Base-by-base conservation (phyloP, 2,329 filamentous ascomycete genomes). In the Cryphonectria nitschkei region DNA sequence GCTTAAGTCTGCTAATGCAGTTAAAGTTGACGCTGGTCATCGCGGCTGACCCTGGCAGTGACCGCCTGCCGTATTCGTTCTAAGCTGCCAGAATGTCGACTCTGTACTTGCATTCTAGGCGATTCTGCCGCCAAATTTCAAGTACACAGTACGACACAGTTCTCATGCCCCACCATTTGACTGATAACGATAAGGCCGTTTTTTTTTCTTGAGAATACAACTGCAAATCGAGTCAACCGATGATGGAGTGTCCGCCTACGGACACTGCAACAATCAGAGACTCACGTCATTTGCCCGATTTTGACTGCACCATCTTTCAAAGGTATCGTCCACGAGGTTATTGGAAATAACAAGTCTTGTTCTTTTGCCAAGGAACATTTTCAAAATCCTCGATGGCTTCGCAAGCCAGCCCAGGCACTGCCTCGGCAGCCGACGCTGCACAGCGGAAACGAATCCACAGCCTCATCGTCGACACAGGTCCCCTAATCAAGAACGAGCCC, bases 401-500 rank as follows among this genome's bases (percentile, higher is more conserved):
- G 2, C 34, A 67, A 41, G 37, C 22, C 50, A 50, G 22, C 37
- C 50, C 52, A 29, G 46, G 22, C 16, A 9, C 54, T n/a, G 52
- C 58, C 19, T 43, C 58, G 29, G 67, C 58, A 13, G 41, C n/a
- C 60, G 19, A 52, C 34, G 22, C 32, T 29, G 37, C 58, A 46
- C 68, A 61, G 50, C 73, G 19, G 75, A 97, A 95, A 79, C 87
- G 91, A 0, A 89, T 97, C 65, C 90, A 97, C 82, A 92, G 91
- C 68, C 89, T 98, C 67, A 88, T 98, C 39, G 87, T 99, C 75
- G 96, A 99, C 79, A 92, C 96, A 3, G 95, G 95, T 37, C 94
- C 95, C 9, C 90, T 99, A 72, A 95, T 99, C 80, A 95, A 95
- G 79, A 98, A 98, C 82, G 92, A 96, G 74, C 94, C 95, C 16